Percentiles rank a stretch among this genome's conserved stretches.
Evolutionary conservation across 495 filamentous ascomycete genomes (phyloP).

Genomic region (Staphylotrichum longicolle): DNA sequence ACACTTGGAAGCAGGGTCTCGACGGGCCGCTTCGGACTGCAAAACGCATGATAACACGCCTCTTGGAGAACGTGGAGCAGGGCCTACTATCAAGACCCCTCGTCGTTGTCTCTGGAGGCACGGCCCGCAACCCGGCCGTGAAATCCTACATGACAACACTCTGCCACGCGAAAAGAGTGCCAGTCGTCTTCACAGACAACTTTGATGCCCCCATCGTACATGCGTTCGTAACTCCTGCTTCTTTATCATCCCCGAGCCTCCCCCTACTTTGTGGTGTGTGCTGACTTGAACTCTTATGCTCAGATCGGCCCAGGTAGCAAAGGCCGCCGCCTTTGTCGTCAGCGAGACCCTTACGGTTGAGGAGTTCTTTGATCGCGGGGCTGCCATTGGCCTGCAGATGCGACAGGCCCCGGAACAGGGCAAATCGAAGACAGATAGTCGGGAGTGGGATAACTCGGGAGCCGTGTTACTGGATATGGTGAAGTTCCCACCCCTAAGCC

Average conservation of each 20-base stretch:
- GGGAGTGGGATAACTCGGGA: slow-evolving; percentile 2
- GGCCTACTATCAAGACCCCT: not conserved
- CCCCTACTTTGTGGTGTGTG: too few species aligned
- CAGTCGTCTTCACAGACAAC: too few species aligned
- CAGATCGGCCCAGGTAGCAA: not conserved
- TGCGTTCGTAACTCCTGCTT: too few species aligned
- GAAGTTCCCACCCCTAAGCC: too few species aligned
- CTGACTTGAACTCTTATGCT: not conserved
- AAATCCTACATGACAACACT: not conserved
- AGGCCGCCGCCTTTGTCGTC: not conserved
- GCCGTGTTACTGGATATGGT: too few species aligned
- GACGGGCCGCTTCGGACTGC: too few species aligned
- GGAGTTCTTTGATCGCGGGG: not conserved
- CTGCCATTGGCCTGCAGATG: not conserved
- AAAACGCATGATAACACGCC: too few species aligned
- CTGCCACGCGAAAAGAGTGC: too few species aligned
- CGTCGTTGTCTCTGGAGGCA: not conserved
- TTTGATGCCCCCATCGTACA: too few species aligned
- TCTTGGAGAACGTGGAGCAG: too few species aligned
- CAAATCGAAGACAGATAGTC: not conserved
- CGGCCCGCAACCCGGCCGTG: slow-evolving; percentile 5
- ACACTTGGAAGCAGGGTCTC: too few species aligned
- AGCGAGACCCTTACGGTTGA: not conserved
- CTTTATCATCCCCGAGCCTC: too few species aligned
- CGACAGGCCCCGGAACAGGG: not conserved